Evolutionary conservation across 441 rosid genomes (phyloP), one percentile per base, ranked within the genome.

Genomic region (Jatropha multifida): DNA sequence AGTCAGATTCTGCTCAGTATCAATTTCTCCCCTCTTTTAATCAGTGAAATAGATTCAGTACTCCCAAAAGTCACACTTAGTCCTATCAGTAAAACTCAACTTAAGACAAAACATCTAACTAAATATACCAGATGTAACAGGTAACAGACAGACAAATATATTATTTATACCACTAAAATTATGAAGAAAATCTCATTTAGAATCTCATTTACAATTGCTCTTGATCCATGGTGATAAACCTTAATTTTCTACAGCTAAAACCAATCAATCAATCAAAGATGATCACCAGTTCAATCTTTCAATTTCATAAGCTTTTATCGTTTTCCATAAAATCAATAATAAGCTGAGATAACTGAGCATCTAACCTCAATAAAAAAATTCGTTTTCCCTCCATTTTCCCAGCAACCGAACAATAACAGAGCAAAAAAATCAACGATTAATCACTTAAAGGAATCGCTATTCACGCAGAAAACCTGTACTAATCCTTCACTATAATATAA

Each of bases 321-420:
- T 37, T 13, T 10, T 37, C 48, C 48, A 13, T 32, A 51, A 64
- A 51, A 73, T 64, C 49, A 38, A 48, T 20, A 23, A 73, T 37
- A 51, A 38, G 41, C 49, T 37, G 38, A 64, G 9, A 52, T 20
- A 63, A 51, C 26, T 63, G 6, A 20, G 32, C 20, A 27, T 14
- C 71, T 14, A 49, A 74, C 8, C 63, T 74, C 51, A 71, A 48
- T 65, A 40, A 56, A 54, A 40, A 74, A 74, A n/a, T 38, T 51
- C 26, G 1, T 15, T 62, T 69, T 46, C 73, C 73, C 52, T 68
- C 78, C 69, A 76, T 18, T 60, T 63, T 62, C 27, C 46, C 62
- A 69, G 5, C 13, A 51, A 38, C 69, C 49, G 38, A 32, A 32
- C 38, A 32, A 51, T 7, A 7, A n/a, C 40, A 61, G 17, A 37